Evolutionary conservation across 2,329 filamentous ascomycete species (phyloP).

Genomic region (Xylariaceae sp.): DNA sequence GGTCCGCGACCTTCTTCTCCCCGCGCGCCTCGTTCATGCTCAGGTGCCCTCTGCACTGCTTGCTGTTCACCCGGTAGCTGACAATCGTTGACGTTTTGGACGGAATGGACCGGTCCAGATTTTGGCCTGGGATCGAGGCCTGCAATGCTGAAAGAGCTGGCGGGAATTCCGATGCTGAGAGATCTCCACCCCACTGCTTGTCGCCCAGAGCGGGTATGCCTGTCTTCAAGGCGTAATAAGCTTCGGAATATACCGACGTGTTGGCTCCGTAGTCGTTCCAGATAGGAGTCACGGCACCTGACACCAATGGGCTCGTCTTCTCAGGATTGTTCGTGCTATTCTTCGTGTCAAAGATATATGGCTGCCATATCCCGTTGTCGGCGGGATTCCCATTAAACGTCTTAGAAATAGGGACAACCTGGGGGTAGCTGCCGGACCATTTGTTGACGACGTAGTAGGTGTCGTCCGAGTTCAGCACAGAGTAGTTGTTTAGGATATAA

Average conservation of each 20-base stretch:
- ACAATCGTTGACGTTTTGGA: constrained; percentile 29
- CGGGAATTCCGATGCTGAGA: constrained; percentile 31
- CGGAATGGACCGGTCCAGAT: constrained; percentile 36
- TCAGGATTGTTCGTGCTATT: constrained; percentile 41
- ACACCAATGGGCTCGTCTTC: constrained; percentile 29
- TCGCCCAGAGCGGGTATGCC: constrained; percentile 43
- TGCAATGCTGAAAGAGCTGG: constrained; percentile 31
- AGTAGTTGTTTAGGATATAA: constrained; percentile 37
- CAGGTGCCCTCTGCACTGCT: background rate
- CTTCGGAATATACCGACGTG: constrained; percentile 41
- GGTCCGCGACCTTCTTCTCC: constrained; percentile 22
- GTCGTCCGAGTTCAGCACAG: constrained; percentile 47
- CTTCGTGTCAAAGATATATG: constrained; percentile 41
- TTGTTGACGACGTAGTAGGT: constrained; percentile 44
- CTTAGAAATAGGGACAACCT: constrained; percentile 36
- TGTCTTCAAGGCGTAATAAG: constrained; percentile 43
- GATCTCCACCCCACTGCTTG: constrained; percentile 45
- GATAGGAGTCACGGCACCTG: constrained; percentile 40
- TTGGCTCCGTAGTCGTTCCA: constrained; percentile 51
- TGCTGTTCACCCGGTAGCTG: constrained; percentile 19
- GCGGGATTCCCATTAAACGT: constrained; percentile 37
- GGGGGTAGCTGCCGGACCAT: constrained; percentile 36
- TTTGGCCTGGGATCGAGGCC: constrained; percentile 36
- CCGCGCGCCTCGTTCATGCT: constrained; percentile 5
- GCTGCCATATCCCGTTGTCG: constrained; percentile 35